Base-by-base conservation (phyloP, 345 rosid genomes). In the Xanthoceras sorbifolium region DNA sequence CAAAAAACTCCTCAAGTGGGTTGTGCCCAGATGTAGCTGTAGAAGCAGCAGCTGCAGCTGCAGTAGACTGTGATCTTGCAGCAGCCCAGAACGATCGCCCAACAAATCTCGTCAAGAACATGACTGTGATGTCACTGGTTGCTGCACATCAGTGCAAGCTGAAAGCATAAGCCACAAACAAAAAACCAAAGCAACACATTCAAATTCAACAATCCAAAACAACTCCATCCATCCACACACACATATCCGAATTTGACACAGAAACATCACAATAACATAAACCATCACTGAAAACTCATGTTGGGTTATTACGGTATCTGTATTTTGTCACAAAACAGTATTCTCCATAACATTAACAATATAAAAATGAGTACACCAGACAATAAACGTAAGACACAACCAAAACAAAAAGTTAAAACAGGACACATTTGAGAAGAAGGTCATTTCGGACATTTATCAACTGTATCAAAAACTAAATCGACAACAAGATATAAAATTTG, bases 1-100 rank as follows among this genome's bases (percentile, higher is more conserved):
- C 98, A 28, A 94, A 92, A 84, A 94, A 91, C 57, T 90, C 91
- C 88, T 91, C 95, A 0, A 94, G 91, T 59, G 98, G 95, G 77
- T 93, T 93, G 76, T 40, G 73, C 1, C 79, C 85, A 0, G 82
- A 77, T 28, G 29, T 74, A 76, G 84, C 65, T 23, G 89, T 65
- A 2, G 93, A 80, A 1, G 94, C 84, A 9, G 89, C 86, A 40
- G 93, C 88, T 20, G 88, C 82, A 62, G 92, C 81, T 38, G 90
- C 80, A 8, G 82, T 69, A 10, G 87, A 80, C 80, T 93, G 94
- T 46, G 90, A 82, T 82, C 90, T 88, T 46, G 95, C 93, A 66
- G 90, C 90, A 50, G 88, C 89, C 48, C 85, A 79, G 76, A 92
- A 85, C 50, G 92, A 82, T 76, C 96, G 84, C 80, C 97, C 91